Conservation (phyloP, 306 rosid species). For the Fragaria ananassa region DNA sequence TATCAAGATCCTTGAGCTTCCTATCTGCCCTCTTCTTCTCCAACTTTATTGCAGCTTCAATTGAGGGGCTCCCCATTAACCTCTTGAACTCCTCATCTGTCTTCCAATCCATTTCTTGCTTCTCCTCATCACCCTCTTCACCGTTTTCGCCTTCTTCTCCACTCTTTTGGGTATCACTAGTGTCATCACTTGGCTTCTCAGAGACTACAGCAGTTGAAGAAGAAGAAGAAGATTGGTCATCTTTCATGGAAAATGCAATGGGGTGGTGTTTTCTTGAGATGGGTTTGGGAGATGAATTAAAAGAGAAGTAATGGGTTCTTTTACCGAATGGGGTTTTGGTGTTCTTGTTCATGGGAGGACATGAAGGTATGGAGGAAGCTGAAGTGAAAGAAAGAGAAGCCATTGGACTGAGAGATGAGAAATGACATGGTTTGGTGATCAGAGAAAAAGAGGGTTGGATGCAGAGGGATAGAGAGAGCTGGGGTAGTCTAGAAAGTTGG, state of each 20-base stretch:
- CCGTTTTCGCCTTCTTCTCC: slow-evolving; percentile 20
- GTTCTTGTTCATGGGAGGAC: slow-evolving; percentile 15
- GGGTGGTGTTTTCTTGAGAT: slow-evolving; percentile 19
- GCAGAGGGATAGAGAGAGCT: background rate
- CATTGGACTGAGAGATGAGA: slow-evolving; percentile 30
- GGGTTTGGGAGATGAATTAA: slow-evolving; percentile 23
- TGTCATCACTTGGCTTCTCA: slow-evolving; percentile 23
- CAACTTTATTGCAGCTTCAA: slow-evolving; percentile 87
- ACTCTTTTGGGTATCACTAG: slow-evolving; percentile 14
- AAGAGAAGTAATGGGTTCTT: slow-evolving; percentile 16
- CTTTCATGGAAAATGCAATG: slow-evolving; percentile 40
- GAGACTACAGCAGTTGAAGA: slow-evolving; percentile 39
- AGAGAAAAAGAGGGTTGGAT: slow-evolving; percentile 2
- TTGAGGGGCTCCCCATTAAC: slow-evolving; percentile 80
- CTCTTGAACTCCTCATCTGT: slow-evolving; percentile 78
- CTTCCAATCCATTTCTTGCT: slow-evolving; percentile 77
- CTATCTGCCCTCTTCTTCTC: slow-evolving; percentile 87
- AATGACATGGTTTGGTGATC: background rate
- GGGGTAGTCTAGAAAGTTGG: slow-evolving; percentile 34
- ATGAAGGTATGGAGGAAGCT: slow-evolving; percentile 29
- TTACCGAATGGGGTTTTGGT: slow-evolving; percentile 12
- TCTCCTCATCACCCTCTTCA: slow-evolving; percentile 22
- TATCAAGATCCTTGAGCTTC: slow-evolving; percentile 74
- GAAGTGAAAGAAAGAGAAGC: slow-evolving; percentile 44
- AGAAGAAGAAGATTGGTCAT: slow-evolving; percentile 33